These are phyloP conservation scores for Endocladia muricata DNA, from an alignment of 31 red algal genomes.

Conservation along the genomic window DNA sequence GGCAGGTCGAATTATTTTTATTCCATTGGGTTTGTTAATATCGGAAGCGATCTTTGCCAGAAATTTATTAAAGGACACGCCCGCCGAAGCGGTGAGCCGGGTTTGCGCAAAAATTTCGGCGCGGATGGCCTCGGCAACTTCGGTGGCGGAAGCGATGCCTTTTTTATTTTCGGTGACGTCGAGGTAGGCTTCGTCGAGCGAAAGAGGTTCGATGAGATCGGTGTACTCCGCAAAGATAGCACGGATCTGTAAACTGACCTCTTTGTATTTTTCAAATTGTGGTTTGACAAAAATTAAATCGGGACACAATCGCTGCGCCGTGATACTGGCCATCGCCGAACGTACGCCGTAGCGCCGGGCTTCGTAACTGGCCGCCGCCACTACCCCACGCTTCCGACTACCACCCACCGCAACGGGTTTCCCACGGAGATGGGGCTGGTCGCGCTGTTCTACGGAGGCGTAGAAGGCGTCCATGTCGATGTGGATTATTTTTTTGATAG, in stretches of 20 bases:
- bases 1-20: background rate
- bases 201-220: background rate
- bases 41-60: slow-evolving; percentile 12
- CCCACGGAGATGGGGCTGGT: background rate
- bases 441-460: background rate
- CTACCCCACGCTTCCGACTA: too few species aligned
- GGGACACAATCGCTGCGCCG: background rate
- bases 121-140: background rate
- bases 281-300: background rate
- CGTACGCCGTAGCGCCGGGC: background rate
- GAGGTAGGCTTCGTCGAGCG: slow-evolving; percentile 20
- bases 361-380: slow-evolving; percentile 13
- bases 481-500: too few species aligned
- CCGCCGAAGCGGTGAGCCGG: background rate
- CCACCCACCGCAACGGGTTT: background rate
- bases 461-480: slow-evolving; percentile 4
- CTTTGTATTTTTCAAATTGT: background rate
- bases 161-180: background rate
- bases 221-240: background rate
- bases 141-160: background rate
- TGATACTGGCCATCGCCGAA: background rate
- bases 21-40: slow-evolving; percentile 11
- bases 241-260: background rate
- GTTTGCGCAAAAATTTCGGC: background rate
- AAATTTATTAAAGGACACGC: background rate